Conservation (phyloP, 129 eudicot species). For the Sambucus nigra region DNA sequence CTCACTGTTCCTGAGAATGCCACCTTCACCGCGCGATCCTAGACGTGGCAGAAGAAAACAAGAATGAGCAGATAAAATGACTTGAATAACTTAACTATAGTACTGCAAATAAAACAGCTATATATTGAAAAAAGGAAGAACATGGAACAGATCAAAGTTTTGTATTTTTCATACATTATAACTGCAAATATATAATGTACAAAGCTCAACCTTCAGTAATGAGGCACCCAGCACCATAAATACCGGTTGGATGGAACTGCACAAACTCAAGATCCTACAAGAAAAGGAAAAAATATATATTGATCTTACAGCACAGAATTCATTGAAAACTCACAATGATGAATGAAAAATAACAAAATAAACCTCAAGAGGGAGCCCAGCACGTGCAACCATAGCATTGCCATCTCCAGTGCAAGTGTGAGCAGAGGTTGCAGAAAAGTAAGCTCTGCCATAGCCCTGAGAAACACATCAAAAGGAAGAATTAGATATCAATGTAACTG, state of each 20-base stretch:
- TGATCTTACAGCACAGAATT: conserved; percentile 4
- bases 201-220: conserved; percentile 85
- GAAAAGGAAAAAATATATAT: conserved; percentile 5
- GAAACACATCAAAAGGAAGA: conserved; percentile 9
- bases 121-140: neutral
- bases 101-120: neutral
- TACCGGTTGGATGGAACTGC: conserved; percentile 99
- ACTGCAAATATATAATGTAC: neutral
- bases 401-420: conserved; percentile 99
- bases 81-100: neutral
- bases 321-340: neutral
- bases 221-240: conserved; percentile 99
- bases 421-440: conserved; percentile 98
- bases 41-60: conserved; percentile 9
- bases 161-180: neutral
- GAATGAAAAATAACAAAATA: conserved; percentile 6
- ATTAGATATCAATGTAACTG: conserved; percentile 4
- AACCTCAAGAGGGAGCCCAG: conserved; percentile 96
- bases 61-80: neutral
- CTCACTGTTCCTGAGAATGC: conserved; percentile 91
- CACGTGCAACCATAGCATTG: conserved; percentile 99
- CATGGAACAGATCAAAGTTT: neutral
- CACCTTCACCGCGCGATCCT: conserved; percentile 99
- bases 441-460: conserved; percentile 97
- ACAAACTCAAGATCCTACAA: conserved; percentile 98